phyloP scores from a whole-genome alignment of 768 basidiomycete genomes.

The Daedaleopsis nitida region DNA sequence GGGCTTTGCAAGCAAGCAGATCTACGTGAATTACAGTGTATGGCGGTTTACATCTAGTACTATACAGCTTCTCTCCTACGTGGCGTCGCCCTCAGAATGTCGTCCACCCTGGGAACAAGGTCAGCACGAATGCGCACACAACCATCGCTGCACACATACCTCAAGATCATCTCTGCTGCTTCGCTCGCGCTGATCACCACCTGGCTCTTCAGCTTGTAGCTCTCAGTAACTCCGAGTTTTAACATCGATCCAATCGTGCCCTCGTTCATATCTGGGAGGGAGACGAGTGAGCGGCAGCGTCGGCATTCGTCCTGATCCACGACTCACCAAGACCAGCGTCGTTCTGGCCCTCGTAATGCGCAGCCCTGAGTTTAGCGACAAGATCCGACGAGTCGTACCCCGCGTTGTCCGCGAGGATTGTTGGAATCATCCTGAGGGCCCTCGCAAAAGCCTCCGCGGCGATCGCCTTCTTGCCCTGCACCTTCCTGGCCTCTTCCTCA shows the following conservation, averaged over 20 bases:
- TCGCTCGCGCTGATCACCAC: slow-evolving; percentile 94
- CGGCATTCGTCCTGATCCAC: not conserved
- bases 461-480: slow-evolving; percentile 94
- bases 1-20: not conserved
- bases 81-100: slow-evolving; percentile 85
- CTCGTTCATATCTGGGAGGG: slow-evolving; percentile 78
- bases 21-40: not conserved
- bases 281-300: not conserved
- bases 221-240: slow-evolving; percentile 88
- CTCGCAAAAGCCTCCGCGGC: slow-evolving; percentile 91
- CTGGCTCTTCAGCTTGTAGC: slow-evolving; percentile 95
- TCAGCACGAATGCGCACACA: not conserved
- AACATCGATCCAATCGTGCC: slow-evolving; percentile 88
- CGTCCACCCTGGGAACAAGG: slow-evolving; percentile 68
- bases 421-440: slow-evolving; percentile 93
- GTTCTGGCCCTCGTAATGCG: slow-evolving; percentile 85
- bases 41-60: not conserved
- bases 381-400: slow-evolving; percentile 98
- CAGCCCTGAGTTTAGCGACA: slow-evolving; percentile 85
- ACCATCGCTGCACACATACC: slow-evolving; percentile 47
- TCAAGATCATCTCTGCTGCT: slow-evolving; percentile 97
- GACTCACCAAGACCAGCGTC: slow-evolving; percentile 87
- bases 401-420: slow-evolving; percentile 95
- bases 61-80: slow-evolving; percentile 82
- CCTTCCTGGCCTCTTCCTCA: slow-evolving; percentile 81